phyloP scores from a whole-genome alignment of 2,329 filamentous ascomycete species.

The Dothistroma pini region DNA sequence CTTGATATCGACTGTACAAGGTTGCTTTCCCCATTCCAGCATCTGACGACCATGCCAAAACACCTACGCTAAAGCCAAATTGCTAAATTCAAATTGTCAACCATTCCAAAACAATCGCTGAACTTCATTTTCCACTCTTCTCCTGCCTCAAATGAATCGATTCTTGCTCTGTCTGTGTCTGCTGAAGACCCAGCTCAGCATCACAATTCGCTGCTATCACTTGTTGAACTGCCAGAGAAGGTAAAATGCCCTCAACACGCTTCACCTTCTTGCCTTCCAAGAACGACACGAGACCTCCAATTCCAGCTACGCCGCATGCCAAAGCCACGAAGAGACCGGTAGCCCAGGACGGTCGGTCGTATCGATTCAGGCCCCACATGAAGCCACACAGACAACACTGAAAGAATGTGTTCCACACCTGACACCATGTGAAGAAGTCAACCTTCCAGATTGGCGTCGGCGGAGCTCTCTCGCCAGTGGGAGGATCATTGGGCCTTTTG shows the following conservation, averaged over 20 bases:
- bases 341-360: slow-evolving; percentile 71
- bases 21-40: not conserved
- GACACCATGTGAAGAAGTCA: slow-evolving; percentile 74
- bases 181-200: slow-evolving; percentile 6
- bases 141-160: not conserved
- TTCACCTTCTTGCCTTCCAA: slow-evolving; percentile 68
- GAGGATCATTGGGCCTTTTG: slow-evolving; percentile 62
- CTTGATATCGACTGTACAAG: not conserved
- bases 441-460: slow-evolving; percentile 70
- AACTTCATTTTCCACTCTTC: not conserved
- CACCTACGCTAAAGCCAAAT: not conserved
- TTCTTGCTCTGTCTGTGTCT: slow-evolving; percentile 2
- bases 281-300: slow-evolving; percentile 67
- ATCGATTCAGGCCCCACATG: slow-evolving; percentile 64
- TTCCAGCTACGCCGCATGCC: slow-evolving; percentile 64
- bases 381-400: slow-evolving; percentile 66
- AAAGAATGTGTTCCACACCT: slow-evolving; percentile 73
- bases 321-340: slow-evolving; percentile 75
- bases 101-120: not conserved
- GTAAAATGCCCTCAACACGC: slow-evolving; percentile 62
- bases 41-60: not conserved
- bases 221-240: slow-evolving; percentile 6
- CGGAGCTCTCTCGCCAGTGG: slow-evolving; percentile 68
- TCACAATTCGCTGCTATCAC: not conserved
- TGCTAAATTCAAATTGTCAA: not conserved